A percentile compares a stretch with the other conserved stretches of the same genome.
These are phyloP conservation scores for Tremella mesenterica DNA, from an alignment of 768 basidiomycete genomes.

Conservation along the genomic window DNA sequence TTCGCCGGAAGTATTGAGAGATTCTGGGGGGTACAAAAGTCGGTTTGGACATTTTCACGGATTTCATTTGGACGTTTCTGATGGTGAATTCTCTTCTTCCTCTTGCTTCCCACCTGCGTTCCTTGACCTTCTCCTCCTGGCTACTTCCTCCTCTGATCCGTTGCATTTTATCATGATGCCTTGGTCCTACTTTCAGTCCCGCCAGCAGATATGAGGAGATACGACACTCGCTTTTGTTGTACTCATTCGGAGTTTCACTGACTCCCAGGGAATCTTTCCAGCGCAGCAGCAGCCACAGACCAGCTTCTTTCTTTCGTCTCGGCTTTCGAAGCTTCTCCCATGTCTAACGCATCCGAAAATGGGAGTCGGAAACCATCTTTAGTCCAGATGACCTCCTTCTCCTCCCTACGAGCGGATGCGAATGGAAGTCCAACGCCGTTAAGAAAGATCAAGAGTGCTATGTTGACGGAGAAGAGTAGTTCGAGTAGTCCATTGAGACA, in stretches of 20 bases:
- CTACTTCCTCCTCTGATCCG: too few species aligned
- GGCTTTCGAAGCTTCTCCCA: slow-evolving; percentile 22
- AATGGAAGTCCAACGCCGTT: slow-evolving; percentile 37
- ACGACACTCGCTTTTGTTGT: too few species aligned
- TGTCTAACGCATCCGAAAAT: slow-evolving; percentile 1
- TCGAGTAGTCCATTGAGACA: slow-evolving; percentile 18
- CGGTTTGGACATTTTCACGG: slow-evolving; percentile 1
- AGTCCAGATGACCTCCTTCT: slow-evolving; percentile 13
- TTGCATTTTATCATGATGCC: too few species aligned
- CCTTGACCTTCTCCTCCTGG: too few species aligned
- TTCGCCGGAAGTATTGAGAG: background rate
- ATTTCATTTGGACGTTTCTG: background rate
- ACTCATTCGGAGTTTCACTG: too few species aligned
- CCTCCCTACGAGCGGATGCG: slow-evolving; percentile 12
- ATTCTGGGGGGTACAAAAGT: background rate
- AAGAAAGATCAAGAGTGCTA: slow-evolving; percentile 22
- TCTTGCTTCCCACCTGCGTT: background rate
- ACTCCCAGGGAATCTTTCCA: slow-evolving; percentile 19
- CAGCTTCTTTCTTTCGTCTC: slow-evolving; percentile 28
- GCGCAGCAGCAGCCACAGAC: slow-evolving; percentile 35
- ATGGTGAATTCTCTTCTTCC: slow-evolving; percentile 6
- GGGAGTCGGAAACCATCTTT: slow-evolving; percentile 7
- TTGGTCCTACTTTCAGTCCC: too few species aligned
- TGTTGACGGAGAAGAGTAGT: slow-evolving; percentile 19
- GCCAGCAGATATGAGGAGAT: too few species aligned